phyloP scores from a whole-genome alignment of 2,329 filamentous ascomycete species.

The Microcera coccophila region DNA sequence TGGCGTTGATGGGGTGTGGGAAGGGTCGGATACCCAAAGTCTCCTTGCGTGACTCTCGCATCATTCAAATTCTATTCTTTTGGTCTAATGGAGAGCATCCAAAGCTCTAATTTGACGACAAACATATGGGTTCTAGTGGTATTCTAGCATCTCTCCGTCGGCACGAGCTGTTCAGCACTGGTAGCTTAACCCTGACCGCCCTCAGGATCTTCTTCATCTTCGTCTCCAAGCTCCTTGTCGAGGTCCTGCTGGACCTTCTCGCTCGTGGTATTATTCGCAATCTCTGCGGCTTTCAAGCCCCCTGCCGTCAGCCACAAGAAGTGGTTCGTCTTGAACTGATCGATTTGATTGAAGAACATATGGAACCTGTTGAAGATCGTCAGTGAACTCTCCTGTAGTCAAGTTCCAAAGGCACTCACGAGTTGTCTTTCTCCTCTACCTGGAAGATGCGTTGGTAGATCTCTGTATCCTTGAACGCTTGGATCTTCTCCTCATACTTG shows the following conservation, averaged over 20 bases:
- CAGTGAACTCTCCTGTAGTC: slow-evolving; percentile 1
- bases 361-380: slow-evolving; percentile 55
- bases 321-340: slow-evolving; percentile 66
- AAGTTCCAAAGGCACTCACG: slow-evolving; percentile 54
- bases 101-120: too few relatives aligned
- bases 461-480: slow-evolving; percentile 84
- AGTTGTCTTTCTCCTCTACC: slow-evolving; percentile 81
- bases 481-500: slow-evolving; percentile 72
- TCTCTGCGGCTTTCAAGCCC: slow-evolving; percentile 59
- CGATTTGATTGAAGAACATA: slow-evolving; percentile 74
- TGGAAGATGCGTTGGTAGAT: slow-evolving; percentile 92
- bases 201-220: slow-evolving; percentile 48
- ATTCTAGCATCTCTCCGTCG: too few relatives aligned
- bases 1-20: slow-evolving; percentile 1
- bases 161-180: too few relatives aligned
- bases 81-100: neutral
- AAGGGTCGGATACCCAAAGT: slow-evolving; percentile 15
- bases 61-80: neutral
- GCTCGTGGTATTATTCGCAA: slow-evolving; percentile 26
- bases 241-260: slow-evolving; percentile 42
- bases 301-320: slow-evolving; percentile 73
- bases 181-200: slow-evolving; percentile 40
- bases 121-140: too few relatives aligned
- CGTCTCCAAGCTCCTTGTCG: slow-evolving; percentile 49
- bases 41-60: neutral